Evolutionary conservation across 495 filamentous ascomycete species (phyloP), one percentile per base, ranked within the genome.

Genomic region (Hyaloscypha bicolor): DNA sequence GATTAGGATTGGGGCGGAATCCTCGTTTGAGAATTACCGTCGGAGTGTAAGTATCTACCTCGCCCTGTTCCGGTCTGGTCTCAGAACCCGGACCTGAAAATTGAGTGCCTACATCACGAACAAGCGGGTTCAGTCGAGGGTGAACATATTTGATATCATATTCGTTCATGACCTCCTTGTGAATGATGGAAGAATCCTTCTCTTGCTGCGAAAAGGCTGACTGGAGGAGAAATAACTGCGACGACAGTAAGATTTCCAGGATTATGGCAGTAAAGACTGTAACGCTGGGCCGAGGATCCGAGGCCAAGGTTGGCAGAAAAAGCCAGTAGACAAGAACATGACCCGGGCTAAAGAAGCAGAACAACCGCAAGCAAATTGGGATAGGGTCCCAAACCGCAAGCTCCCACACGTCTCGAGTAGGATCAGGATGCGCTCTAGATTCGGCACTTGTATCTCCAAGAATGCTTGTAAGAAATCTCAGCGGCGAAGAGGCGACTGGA

Each of bases 141-240:
- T 96, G 92, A 2, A 99, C 95, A 68, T 87, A 97, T 82, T 98
- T 98, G 57, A 87, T 91, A 76, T 99, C 92, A 77, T 99, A 99
- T 79, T 99, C 95, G 74, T 93, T 88, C 79, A 97, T 79, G 8
- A 99, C 94, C 76, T 97, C 92, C 69, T 90, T 93, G 60, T 95
- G 91, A 60, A 98, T 91, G 32, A 98, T 79, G 0, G 87, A 83
- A 2, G 86, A 83, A 76, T 99, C 95, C 73, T 94, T 96, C 53
- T 86, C 83, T 72, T 98, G 93, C 74, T 94, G 94, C 5, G 85
- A 85, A 77, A 93, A 97, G 25, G 81, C 85, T 2, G 80, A 79
- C 37, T 88, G 87, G 33, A 97, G 80, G 22, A 90, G 81, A 16
- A 86, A 81, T 64, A 97, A 83, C 77, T 97, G 94, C 6, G 82